A percentile compares a stretch with the other conserved stretches of the same genome.
These are phyloP conservation scores for Globisporangium viniferum DNA, from an alignment of 352 stramenopile species.

Conservation along the genomic window DNA sequence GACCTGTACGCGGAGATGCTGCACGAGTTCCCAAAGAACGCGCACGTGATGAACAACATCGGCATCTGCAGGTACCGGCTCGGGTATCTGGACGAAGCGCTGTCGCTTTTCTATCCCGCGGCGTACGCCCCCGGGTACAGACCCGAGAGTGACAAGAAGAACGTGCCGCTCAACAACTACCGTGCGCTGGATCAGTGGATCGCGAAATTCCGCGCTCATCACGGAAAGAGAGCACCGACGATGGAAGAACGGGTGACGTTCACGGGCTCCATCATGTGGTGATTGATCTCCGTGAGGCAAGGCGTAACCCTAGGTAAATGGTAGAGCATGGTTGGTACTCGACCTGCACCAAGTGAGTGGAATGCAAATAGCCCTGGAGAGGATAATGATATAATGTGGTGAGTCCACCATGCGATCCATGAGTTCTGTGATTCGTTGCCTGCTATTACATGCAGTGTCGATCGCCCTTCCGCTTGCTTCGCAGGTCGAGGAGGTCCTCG, in stretches of 20 bases:
- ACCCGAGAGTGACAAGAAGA: not conserved
- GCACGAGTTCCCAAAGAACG: too few relatives aligned
- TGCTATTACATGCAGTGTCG: constrained; percentile 66
- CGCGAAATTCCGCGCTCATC: not conserved
- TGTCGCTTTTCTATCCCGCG: not conserved
- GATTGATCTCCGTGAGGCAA: too few relatives aligned
- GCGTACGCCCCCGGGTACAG: not conserved
- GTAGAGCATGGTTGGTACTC: not conserved
- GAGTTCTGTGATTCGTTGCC: not conserved
- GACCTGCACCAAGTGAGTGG: not conserved
- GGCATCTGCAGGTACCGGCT: not conserved
- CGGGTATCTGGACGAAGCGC: not conserved
- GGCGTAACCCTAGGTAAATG: too few relatives aligned
- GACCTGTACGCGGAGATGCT: too few relatives aligned
- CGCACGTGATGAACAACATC: not conserved
- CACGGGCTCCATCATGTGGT: not conserved
- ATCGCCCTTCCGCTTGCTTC: constrained; percentile 88
- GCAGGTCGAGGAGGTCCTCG: constrained; percentile 83
- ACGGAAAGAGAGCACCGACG: not conserved
- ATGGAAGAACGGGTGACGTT: not conserved
- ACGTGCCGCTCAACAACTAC: not conserved
- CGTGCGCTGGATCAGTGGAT: not conserved
- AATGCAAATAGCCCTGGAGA: not conserved
- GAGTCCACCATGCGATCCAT: not conserved
- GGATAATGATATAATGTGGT: not conserved